phyloP scores from a whole-genome alignment of 208 protist species.

The Trypanosoma platydactyli region DNA sequence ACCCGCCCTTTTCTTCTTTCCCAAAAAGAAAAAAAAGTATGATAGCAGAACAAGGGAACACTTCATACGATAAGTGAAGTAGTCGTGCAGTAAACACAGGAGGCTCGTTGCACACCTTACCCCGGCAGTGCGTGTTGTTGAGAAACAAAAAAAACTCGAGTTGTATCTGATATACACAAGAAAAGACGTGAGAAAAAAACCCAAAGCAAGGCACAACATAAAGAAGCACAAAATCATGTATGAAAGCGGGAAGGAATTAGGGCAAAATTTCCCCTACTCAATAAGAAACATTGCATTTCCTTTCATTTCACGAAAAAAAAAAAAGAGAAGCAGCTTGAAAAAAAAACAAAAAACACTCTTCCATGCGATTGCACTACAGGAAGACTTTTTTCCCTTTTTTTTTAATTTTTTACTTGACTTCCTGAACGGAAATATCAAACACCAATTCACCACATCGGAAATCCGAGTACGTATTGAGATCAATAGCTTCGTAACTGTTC shows the following conservation, averaged over 20 bases:
- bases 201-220: too few relatives aligned
- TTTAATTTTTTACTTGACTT: slow-evolving; percentile 17
- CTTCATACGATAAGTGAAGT: too few relatives aligned
- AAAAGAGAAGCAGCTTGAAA: slow-evolving; percentile 10
- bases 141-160: too few relatives aligned
- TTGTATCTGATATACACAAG: background rate
- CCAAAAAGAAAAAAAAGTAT: too few relatives aligned
- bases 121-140: too few relatives aligned
- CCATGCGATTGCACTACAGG: too few relatives aligned
- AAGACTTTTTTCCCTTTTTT: too few relatives aligned
- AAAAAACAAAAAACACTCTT: slow-evolving; percentile 4
- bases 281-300: too few relatives aligned
- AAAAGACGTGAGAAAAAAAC: too few relatives aligned
- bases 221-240: slow-evolving; percentile 1
- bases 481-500: slow-evolving; percentile 61
- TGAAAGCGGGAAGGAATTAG: slow-evolving; percentile 9
- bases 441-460: slow-evolving; percentile 64
- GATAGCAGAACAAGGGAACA: too few relatives aligned
- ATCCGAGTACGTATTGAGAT: slow-evolving; percentile 61
- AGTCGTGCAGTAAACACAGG: slow-evolving; percentile 1
- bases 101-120: background rate
- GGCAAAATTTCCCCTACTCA: too few relatives aligned
- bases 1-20: too few relatives aligned
- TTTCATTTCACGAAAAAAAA: slow-evolving; percentile 14
- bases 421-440: slow-evolving; percentile 59